A percentile compares a stretch with the other conserved stretches of the same genome.
Conservation (phyloP, 495 filamentous ascomycete species). For the Penicillium fimorum region DNA sequence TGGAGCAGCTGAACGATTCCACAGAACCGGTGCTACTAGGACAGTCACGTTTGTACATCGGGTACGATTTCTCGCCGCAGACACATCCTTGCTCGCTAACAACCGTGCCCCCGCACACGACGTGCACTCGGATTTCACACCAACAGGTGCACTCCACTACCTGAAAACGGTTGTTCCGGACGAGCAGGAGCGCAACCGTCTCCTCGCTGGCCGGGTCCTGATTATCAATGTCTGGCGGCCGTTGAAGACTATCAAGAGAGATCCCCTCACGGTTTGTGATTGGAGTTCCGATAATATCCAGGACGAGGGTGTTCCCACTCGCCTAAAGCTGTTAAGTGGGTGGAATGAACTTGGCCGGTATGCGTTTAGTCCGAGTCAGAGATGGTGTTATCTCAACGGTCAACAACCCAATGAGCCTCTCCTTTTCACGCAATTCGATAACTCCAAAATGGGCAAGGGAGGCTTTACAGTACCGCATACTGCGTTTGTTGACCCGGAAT, state of each 20-base stretch:
- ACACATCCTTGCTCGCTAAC: slow-evolving; percentile 13
- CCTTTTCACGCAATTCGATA: slow-evolving; percentile 35
- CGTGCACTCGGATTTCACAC: slow-evolving; percentile 24
- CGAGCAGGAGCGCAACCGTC: slow-evolving; percentile 48
- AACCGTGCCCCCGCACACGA: slow-evolving; percentile 21
- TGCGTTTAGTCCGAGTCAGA: slow-evolving; percentile 17
- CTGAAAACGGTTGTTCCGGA: slow-evolving; percentile 12
- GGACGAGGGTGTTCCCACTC: slow-evolving; percentile 16
- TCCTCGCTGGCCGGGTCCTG: slow-evolving; percentile 53
- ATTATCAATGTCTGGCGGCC: slow-evolving; percentile 69
- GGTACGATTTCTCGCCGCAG: slow-evolving; percentile 16
- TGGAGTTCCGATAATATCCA: slow-evolving; percentile 21
- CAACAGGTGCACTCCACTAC: slow-evolving; percentile 13
- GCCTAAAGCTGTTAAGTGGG: slow-evolving; percentile 12
- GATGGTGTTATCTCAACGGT: slow-evolving; percentile 30
- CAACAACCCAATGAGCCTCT: slow-evolving; percentile 28
- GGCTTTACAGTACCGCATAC: slow-evolving; percentile 45
- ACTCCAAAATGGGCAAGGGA: slow-evolving; percentile 19
- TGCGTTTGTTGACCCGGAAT: slow-evolving; percentile 49
- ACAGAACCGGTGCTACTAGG: slow-evolving; percentile 16
- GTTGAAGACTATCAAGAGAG: slow-evolving; percentile 51
- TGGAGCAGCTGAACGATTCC: background rate
- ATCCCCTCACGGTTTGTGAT: slow-evolving; percentile 51
- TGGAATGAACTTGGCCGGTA: slow-evolving; percentile 22
- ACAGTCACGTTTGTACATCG: slow-evolving; percentile 16